phyloP scores from a whole-genome alignment of 106 monocot species.

The Apostasia ramifera region DNA sequence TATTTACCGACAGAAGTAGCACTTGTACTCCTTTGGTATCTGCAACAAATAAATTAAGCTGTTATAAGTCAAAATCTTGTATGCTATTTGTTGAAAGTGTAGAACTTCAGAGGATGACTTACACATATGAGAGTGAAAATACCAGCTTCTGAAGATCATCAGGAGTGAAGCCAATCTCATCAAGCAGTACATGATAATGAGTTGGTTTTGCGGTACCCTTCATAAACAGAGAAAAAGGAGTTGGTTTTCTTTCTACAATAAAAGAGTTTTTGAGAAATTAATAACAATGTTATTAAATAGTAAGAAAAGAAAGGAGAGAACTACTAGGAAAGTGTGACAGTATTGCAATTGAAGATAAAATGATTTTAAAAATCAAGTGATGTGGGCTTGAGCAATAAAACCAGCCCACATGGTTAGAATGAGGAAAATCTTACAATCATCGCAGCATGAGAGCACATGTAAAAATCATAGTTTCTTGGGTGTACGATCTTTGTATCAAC shows the following conservation, averaged over 20 bases:
- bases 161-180: slow-evolving; percentile 66
- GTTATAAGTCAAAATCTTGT: not conserved
- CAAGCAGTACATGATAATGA: slow-evolving; percentile 74
- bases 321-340: too few relatives aligned
- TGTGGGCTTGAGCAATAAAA: not conserved
- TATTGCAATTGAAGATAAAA: too few relatives aligned
- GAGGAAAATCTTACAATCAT: slow-evolving; percentile 44
- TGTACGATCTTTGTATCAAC: slow-evolving; percentile 67
- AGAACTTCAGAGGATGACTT: slow-evolving; percentile 11
- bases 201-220: slow-evolving; percentile 76
- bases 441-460: slow-evolving; percentile 76
- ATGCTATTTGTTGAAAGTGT: not conserved
- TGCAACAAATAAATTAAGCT: slow-evolving; percentile 10
- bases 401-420: not conserved
- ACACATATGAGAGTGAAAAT: slow-evolving; percentile 80
- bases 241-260: not conserved
- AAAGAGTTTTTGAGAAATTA: not conserved
- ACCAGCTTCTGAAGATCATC: slow-evolving; percentile 71
- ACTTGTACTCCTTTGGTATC: slow-evolving; percentile 71
- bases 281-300: too few relatives aligned
- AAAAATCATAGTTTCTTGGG: slow-evolving; percentile 78
- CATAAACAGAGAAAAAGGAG: not conserved
- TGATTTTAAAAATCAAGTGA: too few relatives aligned
- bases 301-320: too few relatives aligned
- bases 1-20: slow-evolving; percentile 62